phyloP scores from a whole-genome alignment of 108 stramenopile species.

The Nitzschia putrida region DNA sequence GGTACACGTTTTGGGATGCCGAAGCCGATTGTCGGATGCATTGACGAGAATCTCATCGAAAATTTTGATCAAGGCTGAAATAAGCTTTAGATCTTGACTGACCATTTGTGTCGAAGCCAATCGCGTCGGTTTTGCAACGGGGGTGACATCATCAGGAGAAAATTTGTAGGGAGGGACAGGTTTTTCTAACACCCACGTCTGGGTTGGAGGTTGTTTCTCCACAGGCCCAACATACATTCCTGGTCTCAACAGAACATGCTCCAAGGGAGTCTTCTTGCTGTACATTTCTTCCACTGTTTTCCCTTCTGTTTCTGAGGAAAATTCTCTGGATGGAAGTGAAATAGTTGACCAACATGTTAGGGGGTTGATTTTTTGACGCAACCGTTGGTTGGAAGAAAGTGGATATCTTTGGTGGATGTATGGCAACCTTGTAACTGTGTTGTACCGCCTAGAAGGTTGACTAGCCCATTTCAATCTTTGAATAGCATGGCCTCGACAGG shows the following conservation, averaged over 20 bases:
- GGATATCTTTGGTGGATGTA: no score
- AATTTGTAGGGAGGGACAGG: conserved; percentile 2
- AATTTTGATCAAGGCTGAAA: conserved; percentile 86
- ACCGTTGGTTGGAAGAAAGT: no score
- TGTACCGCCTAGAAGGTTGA: no score
- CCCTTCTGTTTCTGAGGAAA: not conserved
- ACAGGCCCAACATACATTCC: conserved; percentile 92
- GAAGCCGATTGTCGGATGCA: conserved; percentile 87
- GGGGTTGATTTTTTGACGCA: no score
- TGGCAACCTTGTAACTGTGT: no score
- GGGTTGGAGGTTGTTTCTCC: conserved; percentile 35
- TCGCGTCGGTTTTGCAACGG: not conserved
- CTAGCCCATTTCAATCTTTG: no score
- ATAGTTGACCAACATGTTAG: no score
- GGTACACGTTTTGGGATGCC: conserved; percentile 68
- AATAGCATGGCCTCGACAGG: no score
- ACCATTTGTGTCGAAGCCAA: conserved; percentile 49
- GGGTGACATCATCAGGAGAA: conserved; percentile 1
- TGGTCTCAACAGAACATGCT: conserved; percentile 97
- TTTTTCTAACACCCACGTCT: conserved; percentile 42
- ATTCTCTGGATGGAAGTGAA: no score
- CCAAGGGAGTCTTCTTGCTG: conserved; percentile 96
- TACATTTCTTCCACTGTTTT: conserved; percentile 87
- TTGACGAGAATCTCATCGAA: conserved; percentile 97
- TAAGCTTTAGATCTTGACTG: conserved; percentile 68